These are phyloP conservation scores for Penicillium decumbens DNA, from an alignment of 2,329 filamentous ascomycete genomes.

Conservation along the genomic window DNA sequence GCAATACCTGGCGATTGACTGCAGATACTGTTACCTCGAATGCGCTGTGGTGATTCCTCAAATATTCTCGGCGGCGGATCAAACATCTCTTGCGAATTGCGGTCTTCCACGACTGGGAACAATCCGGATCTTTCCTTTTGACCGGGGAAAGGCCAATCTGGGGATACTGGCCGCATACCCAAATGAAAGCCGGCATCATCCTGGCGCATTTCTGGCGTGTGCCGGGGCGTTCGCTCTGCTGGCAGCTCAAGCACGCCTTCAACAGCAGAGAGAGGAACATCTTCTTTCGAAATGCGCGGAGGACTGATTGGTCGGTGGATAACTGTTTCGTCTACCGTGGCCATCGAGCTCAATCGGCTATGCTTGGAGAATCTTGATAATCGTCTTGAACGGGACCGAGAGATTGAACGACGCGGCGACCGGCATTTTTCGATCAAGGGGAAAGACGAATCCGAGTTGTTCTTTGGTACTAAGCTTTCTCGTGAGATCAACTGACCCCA, in stretches of 20 bases:
- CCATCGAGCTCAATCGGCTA: constrained; percentile 29
- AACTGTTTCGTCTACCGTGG: constrained; percentile 29
- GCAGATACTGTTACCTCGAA: constrained; percentile 33
- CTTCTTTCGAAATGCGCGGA: constrained; percentile 25
- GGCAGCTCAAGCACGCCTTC: constrained; percentile 34
- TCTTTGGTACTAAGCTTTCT: constrained; percentile 27
- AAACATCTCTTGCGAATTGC: constrained; percentile 17
- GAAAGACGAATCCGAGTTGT: constrained; percentile 21
- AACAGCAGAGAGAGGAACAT: constrained; percentile 32
- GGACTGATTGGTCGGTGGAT: constrained; percentile 19
- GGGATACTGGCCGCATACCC: constrained; percentile 29
- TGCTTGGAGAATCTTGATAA: constrained; percentile 28
- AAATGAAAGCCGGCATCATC: constrained; percentile 20
- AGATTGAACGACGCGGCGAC: constrained; percentile 33
- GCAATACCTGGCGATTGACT: constrained; percentile 31
- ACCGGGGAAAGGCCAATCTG: constrained; percentile 29
- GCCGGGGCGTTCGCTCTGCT: constrained; percentile 36
- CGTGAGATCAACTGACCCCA: constrained; percentile 34
- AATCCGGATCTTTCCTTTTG: constrained; percentile 22
- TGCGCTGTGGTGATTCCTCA: constrained; percentile 22
- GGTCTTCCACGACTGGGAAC: constrained; percentile 25
- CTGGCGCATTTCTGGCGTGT: constrained; percentile 33
- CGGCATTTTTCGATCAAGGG: constrained; percentile 27
- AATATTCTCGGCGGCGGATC: constrained; percentile 22
- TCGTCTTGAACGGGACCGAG: constrained; percentile 33